Conservation (phyloP, 148 eudicot genomes). For the Fagopyrum homotropicum region DNA sequence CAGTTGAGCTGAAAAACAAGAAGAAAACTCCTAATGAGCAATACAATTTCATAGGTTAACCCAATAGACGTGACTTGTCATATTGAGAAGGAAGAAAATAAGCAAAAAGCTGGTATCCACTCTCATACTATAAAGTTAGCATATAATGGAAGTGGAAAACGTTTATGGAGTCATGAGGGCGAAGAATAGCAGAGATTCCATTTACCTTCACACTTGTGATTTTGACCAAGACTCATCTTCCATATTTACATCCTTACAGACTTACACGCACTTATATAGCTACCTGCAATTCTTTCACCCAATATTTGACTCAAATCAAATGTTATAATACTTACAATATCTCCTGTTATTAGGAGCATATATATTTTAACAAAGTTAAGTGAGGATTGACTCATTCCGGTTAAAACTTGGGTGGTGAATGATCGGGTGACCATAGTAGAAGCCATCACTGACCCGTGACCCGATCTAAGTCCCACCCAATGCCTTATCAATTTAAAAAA, state of each 20-base stretch:
- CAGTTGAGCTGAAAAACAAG: not conserved
- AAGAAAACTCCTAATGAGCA: not conserved
- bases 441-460: too few species aligned
- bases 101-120: not conserved
- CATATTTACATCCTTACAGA: not conserved
- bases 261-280: not conserved
- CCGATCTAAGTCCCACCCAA: too few species aligned
- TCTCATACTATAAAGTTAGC: not conserved
- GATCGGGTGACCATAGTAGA: too few species aligned
- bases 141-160: not conserved
- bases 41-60: not conserved
- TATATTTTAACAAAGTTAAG: too few species aligned
- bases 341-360: not conserved
- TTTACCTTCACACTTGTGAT: slow-evolving; percentile 8
- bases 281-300: not conserved
- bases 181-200: slow-evolving; percentile 6
- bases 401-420: too few species aligned
- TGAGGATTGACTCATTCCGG: too few species aligned
- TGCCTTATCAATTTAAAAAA: too few species aligned
- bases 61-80: not conserved
- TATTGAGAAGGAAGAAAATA: not conserved
- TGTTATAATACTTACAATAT: not conserved
- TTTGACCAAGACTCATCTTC: slow-evolving; percentile 1
- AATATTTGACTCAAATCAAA: not conserved
- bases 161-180: not conserved